Evolutionary conservation across 2,329 filamentous ascomycete genomes (phyloP), one percentile per base, ranked within the genome.

Genomic region (Aspergillus fumigatus): DNA sequence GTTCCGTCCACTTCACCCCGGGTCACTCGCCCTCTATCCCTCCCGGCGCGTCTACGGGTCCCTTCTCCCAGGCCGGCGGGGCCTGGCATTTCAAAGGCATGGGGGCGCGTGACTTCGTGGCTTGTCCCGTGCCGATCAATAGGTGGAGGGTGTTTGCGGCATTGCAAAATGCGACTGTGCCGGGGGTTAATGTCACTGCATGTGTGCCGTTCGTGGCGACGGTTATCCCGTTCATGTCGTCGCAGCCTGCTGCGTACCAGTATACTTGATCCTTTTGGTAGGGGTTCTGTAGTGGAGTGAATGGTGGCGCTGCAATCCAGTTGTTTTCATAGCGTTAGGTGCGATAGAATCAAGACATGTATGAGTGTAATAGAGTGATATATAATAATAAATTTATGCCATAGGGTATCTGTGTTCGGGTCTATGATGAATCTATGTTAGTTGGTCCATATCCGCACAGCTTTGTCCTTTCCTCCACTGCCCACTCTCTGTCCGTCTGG

Each of bases 381-480:
- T 19, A 23, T 25, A 23, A 23, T 25, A 23, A 26, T 25, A 25
- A 4, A 25, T 25, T 25, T 25, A 25, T n/a, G 14, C 14, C 32
- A 38, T 38, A 47, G 43, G 43, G 43, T 47, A 47, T 47, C 43
- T 47, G 43, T 14, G 21, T 47, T 47, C 14, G 32, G 21, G 4
- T 47, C 43, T 47, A 47, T 47, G 11, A 23, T 47, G 23, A 51
- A 56, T 51, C 50, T 56, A 55, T 43, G 62, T 66, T 70, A 88
- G 72, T 87, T 82, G 64, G 82, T 80, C 85, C 85, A 88, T 63
- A 87, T 81, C 67, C 83, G 78, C 53, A 88, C 83, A 51, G 80
- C 80, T 74, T 96, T 97, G 73, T 99, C 94, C 71, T 93, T 93
- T 9, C 94, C 94, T 54, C 92, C 94, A 72, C 92, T 96, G 19